Conservation (phyloP, 2,329 filamentous ascomycete genomes). For the Alternaria metachromatica region DNA sequence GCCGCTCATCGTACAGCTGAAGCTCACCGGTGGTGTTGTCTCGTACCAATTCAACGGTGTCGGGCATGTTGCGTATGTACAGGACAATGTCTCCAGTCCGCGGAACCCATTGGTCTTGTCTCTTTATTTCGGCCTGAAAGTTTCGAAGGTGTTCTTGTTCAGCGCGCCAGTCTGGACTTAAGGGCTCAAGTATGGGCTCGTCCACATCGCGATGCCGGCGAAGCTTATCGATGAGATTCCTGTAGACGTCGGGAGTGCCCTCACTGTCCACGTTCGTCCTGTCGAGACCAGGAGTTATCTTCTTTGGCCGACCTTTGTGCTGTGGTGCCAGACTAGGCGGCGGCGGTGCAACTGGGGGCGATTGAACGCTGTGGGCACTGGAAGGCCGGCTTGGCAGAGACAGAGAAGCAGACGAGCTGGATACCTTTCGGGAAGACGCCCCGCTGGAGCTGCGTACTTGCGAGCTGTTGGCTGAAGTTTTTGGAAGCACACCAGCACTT, state of each 20-base stretch:
- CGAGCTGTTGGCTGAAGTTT: constrained; percentile 12
- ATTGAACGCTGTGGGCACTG: background rate
- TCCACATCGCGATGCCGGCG: constrained; percentile 51
- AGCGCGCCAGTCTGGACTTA: constrained; percentile 64
- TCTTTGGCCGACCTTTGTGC: constrained; percentile 28
- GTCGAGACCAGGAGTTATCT: constrained; percentile 27
- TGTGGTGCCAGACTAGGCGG: background rate
- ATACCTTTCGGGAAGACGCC: constrained; percentile 5
- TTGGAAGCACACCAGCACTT: constrained; percentile 25
- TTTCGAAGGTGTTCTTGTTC: constrained; percentile 54
- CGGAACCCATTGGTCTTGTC: constrained; percentile 60
- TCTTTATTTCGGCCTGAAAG: constrained; percentile 51
- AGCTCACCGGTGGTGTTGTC: constrained; percentile 31
- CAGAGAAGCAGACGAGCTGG: background rate
- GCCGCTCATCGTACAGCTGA: constrained; percentile 27
- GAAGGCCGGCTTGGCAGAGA: background rate
- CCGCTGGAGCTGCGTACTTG: constrained; percentile 8
- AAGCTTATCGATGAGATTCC: constrained; percentile 58
- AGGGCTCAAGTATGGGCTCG: constrained; percentile 55
- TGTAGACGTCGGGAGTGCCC: constrained; percentile 62
- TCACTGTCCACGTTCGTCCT: constrained; percentile 55
- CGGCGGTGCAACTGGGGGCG: too few species aligned
- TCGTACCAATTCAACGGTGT: constrained; percentile 38
- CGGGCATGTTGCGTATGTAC: constrained; percentile 51
- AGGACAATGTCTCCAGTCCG: constrained; percentile 65